Evolutionary conservation across 257 asterid genomes (phyloP).

Genomic region (Ocimum tenuiflorum): DNA sequence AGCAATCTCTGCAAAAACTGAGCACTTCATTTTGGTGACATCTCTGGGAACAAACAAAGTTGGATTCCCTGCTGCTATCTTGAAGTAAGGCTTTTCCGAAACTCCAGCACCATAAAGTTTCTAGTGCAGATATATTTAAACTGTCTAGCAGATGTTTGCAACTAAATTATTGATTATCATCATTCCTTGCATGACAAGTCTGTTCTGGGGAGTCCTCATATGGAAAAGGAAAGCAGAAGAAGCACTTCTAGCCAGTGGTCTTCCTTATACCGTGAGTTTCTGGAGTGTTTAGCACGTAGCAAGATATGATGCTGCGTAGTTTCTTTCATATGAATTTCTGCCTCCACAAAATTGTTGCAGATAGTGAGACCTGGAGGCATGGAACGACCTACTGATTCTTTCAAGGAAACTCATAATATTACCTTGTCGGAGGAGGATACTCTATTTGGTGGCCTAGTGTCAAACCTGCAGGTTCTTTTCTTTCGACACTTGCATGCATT

Average conservation of each 20-base stretch:
- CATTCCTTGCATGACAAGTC: conserved; percentile 35
- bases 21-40: conserved; percentile 79
- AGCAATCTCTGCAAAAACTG: conserved; percentile 70
- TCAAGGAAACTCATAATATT: conserved; percentile 83
- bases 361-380: conserved; percentile 96
- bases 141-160: neutral
- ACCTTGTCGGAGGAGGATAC: conserved; percentile 71
- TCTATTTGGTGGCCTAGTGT: conserved; percentile 88
- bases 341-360: conserved; percentile 35
- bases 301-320: neutral
- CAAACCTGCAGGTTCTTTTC: conserved; percentile 76
- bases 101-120: conserved; percentile 1
- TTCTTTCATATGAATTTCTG: neutral
- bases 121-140: conserved; percentile 1
- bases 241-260: conserved; percentile 78
- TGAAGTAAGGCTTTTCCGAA: conserved; percentile 52
- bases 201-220: conserved; percentile 90
- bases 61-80: conserved; percentile 91
- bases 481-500: neutral
- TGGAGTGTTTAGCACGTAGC: neutral
- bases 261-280: conserved; percentile 76
- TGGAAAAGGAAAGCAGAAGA: conserved; percentile 98
- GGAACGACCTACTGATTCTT: conserved; percentile 97
- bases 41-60: conserved; percentile 91
- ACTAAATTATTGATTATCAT: conserved; percentile 1